Conservation (phyloP, 805 yeast genomes). For the Kodamaea jinghongensis region DNA sequence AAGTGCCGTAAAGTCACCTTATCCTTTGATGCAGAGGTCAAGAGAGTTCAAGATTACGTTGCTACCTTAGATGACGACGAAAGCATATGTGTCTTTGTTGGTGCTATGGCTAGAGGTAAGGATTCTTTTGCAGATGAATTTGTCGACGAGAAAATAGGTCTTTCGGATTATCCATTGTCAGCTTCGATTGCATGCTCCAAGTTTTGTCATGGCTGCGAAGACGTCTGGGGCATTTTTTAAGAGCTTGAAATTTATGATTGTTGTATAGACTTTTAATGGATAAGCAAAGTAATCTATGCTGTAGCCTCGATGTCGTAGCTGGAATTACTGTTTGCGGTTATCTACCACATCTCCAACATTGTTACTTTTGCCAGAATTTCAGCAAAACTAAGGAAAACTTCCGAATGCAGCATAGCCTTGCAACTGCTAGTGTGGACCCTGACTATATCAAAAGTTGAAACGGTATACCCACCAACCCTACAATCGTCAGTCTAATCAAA, state of each 20-base stretch:
- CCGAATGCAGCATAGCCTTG: no score
- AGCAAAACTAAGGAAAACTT: no score
- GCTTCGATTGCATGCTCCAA: constrained; percentile 98
- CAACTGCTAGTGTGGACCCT: no score
- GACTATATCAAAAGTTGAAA: no score
- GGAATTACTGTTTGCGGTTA: no score
- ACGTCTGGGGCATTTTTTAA: constrained; percentile 82
- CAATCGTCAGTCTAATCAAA: no score
- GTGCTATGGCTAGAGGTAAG: constrained; percentile 98
- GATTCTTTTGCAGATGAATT: constrained; percentile 96
- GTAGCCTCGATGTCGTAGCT: no score
- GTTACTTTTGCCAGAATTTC: no score
- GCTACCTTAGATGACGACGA: constrained; percentile 78
- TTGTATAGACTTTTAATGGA: no score
- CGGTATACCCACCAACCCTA: no score
- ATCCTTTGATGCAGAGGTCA: constrained; percentile 87
- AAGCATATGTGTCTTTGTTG: constrained; percentile 96
- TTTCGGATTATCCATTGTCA: constrained; percentile 90
- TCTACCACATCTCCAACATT: no score
- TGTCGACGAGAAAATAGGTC: constrained; percentile 94
- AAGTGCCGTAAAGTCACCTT: constrained; percentile 92
- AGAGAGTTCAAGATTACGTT: constrained; percentile 86
- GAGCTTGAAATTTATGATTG: background rate
- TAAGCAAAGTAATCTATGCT: no score
- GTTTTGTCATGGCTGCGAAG: constrained; percentile 98